phyloP scores from a whole-genome alignment of 768 basidiomycete genomes.

The Amanita thiersii region DNA sequence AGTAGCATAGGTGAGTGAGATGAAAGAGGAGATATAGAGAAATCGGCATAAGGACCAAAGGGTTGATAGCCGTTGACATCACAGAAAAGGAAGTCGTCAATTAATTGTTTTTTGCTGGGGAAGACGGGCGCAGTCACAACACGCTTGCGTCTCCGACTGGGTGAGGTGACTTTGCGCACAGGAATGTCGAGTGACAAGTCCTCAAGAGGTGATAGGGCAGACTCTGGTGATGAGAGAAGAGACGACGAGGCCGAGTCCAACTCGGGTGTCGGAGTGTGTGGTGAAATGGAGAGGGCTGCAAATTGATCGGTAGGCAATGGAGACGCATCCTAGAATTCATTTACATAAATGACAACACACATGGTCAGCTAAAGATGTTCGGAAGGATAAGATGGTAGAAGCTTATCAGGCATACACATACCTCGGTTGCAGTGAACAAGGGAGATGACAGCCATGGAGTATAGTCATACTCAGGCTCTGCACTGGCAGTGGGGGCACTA shows the following conservation, averaged over 20 bases:
- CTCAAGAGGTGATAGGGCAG: slow-evolving; percentile 28
- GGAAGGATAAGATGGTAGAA: slow-evolving; percentile 12
- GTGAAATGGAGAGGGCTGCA: slow-evolving; percentile 48
- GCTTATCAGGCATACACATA: neutral
- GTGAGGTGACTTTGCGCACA: slow-evolving; percentile 20
- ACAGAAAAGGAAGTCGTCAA: slow-evolving; percentile 28
- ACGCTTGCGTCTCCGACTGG: slow-evolving; percentile 19
- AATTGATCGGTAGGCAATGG: slow-evolving; percentile 35
- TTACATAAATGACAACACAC: slow-evolving; percentile 14
- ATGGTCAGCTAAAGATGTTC: slow-evolving; percentile 9
- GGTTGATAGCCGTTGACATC: slow-evolving; percentile 20
- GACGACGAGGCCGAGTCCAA: slow-evolving; percentile 46
- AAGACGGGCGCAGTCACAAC: slow-evolving; percentile 23
- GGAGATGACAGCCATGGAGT: slow-evolving; percentile 10
- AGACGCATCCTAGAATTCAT: slow-evolving; percentile 14
- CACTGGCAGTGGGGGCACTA: neutral
- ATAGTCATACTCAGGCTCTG: slow-evolving; percentile 7
- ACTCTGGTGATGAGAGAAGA: slow-evolving; percentile 50
- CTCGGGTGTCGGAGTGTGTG: slow-evolving; percentile 34
- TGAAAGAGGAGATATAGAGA: slow-evolving; percentile 34
- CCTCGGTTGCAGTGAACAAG: neutral
- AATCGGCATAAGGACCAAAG: slow-evolving; percentile 25
- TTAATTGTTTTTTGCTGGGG: slow-evolving; percentile 35
- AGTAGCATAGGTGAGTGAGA: slow-evolving; percentile 36
- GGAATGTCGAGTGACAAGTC: slow-evolving; percentile 27